Evolutionary conservation across 768 basidiomycete genomes (phyloP).

Genomic region (Lactarius quietus): DNA sequence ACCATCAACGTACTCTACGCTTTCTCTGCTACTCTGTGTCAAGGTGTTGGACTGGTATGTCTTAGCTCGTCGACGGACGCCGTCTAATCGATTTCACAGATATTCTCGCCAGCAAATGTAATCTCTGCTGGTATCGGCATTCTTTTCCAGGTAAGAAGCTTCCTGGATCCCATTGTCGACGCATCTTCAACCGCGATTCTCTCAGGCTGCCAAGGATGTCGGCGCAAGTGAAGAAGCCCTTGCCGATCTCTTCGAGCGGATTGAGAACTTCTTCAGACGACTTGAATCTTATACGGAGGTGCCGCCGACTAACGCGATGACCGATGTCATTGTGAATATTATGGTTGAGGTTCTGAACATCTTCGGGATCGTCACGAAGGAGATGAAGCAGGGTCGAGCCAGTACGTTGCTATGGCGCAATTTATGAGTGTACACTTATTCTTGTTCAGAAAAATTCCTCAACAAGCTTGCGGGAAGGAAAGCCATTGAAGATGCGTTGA

Average conservation of each 20-base stretch:
- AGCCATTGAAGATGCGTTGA: neutral
- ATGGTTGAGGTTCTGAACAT: neutral
- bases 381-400: neutral
- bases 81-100: neutral
- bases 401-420: neutral
- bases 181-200: neutral
- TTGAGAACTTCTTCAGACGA: neutral
- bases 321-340: neutral
- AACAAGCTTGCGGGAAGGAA: neutral
- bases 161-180: neutral
- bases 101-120: neutral
- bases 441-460: neutral
- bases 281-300: neutral
- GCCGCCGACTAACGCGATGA: neutral
- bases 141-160: neutral
- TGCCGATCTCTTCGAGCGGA: neutral
- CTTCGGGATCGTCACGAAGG: neutral
- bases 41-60: neutral
- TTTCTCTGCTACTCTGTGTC: neutral
- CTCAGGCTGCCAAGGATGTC: neutral
- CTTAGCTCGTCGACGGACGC: neutral
- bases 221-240: neutral
- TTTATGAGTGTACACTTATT: neutral
- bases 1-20: neutral
- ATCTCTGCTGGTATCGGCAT: neutral